These are phyloP conservation scores for Leccinum fallax DNA, from an alignment of 1,284 basidiomycete genomes.

Conservation along the genomic window DNA sequence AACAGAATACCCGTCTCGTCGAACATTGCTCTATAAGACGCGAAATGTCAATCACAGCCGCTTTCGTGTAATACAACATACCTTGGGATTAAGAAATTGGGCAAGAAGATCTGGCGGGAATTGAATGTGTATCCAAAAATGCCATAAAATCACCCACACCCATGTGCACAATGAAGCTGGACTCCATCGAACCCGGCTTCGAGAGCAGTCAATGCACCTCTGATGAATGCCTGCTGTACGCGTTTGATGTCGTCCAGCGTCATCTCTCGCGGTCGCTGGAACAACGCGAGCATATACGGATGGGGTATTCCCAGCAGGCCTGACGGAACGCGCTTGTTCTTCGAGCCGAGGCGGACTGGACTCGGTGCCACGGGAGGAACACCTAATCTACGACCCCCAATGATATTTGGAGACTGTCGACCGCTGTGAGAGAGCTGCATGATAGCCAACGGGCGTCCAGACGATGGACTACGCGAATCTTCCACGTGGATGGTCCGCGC, in stretches of 20 bases:
- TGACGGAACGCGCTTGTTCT: conserved; percentile 23
- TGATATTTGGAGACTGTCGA: conserved; percentile 77
- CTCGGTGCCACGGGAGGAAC: conserved; percentile 75
- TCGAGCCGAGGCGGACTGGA: conserved; percentile 55
- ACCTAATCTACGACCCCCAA: conserved; percentile 67
- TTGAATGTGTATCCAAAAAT: not conserved
- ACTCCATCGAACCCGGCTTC: conserved; percentile 87
- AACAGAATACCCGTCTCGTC: conserved; percentile 65
- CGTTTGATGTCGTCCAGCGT: conserved; percentile 59
- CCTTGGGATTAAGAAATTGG: conserved; percentile 83
- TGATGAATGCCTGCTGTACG: conserved; percentile 69
- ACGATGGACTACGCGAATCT: conserved; percentile 7
- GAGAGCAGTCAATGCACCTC: conserved; percentile 67
- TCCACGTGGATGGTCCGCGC: conserved; percentile 53
- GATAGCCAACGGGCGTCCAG: conserved; percentile 49
- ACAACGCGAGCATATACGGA: conserved; percentile 51
- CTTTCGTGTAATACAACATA: conserved; percentile 27
- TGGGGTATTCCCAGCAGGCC: conserved; percentile 18
- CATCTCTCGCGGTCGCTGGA: conserved; percentile 69
- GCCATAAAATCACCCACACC: conserved; percentile 56
- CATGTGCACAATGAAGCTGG: conserved; percentile 88
- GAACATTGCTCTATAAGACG: conserved; percentile 61
- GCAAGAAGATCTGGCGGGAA: conserved; percentile 71
- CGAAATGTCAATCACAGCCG: not conserved
- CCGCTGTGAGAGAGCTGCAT: conserved; percentile 90